These are phyloP conservation scores for Tricholoma sp. DNA, from an alignment of 768 basidiomycete species.

Conservation along the genomic window DNA sequence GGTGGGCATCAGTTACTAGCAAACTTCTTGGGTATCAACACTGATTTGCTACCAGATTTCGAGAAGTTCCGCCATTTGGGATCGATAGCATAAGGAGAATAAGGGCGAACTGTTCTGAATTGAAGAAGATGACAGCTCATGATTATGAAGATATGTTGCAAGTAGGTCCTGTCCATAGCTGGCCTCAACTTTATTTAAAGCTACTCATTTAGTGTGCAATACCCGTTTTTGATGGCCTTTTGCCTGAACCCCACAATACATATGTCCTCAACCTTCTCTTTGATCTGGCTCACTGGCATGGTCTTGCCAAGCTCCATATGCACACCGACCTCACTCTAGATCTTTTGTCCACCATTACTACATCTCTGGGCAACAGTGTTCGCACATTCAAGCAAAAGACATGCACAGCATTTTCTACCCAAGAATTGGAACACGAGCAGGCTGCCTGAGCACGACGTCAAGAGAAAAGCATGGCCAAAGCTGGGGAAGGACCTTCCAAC, in stretches of 20 bases:
- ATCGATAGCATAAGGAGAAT: background rate
- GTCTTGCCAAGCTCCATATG: constrained; percentile 11
- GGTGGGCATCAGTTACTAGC: constrained; percentile 8
- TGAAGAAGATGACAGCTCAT: background rate
- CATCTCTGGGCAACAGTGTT: constrained; percentile 13
- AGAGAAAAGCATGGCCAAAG: background rate
- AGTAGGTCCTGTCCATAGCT: constrained; percentile 3
- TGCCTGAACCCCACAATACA: background rate
- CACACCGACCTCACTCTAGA: constrained; percentile 1
- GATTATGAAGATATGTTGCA: constrained; percentile 26
- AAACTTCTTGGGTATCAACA: background rate
- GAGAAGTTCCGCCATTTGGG: constrained; percentile 26
- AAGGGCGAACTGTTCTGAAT: too few relatives aligned
- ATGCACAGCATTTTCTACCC: constrained; percentile 10
- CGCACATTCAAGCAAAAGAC: constrained; percentile 15
- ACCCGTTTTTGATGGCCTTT: constrained; percentile 5
- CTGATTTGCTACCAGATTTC: constrained; percentile 17
- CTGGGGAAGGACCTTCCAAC: background rate
- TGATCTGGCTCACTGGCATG: background rate
- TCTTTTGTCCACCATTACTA: constrained; percentile 13
- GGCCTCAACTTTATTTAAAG: background rate
- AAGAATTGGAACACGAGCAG: constrained; percentile 6
- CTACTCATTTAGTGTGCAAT: constrained; percentile 2
- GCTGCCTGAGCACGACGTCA: constrained; percentile 3
- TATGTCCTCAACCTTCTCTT: too few relatives aligned